Evolutionary conservation across 768 basidiomycete genomes (phyloP).

Genomic region (Boletellus ananas): DNA sequence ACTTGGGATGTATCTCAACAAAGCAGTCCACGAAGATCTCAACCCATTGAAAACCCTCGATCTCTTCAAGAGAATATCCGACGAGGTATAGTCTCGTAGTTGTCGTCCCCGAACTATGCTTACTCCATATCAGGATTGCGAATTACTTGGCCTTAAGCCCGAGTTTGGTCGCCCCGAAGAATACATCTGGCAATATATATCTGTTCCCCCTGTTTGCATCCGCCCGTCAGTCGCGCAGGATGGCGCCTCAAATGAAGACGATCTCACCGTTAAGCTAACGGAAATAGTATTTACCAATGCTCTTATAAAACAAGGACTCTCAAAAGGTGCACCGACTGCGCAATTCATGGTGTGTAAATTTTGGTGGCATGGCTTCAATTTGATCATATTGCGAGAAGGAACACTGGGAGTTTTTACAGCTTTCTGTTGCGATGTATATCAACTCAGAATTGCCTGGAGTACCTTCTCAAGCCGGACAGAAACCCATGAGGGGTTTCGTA

Average conservation of each 20-base stretch:
- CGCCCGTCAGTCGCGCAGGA: conserved; percentile 97
- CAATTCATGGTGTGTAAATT: conserved; percentile 70
- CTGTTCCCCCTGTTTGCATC: conserved; percentile 96
- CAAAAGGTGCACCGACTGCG: conserved; percentile 81
- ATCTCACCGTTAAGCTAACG: conserved; percentile 93
- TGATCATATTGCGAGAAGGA: conserved; percentile 47
- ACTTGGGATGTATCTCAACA: conserved; percentile 76
- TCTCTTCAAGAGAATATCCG: conserved; percentile 87
- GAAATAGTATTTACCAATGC: conserved; percentile 96
- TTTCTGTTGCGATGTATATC: conserved; percentile 95
- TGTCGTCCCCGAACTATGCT: not conserved
- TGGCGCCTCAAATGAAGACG: conserved; percentile 97
- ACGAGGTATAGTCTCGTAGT: conserved; percentile 55
- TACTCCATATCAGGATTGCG: conserved; percentile 68
- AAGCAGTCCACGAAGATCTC: conserved; percentile 87
- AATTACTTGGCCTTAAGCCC: conserved; percentile 88
- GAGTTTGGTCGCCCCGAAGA: conserved; percentile 90
- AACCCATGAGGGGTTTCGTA: conserved; percentile 96
- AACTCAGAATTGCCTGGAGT: conserved; percentile 97
- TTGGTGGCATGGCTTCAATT: not conserved
- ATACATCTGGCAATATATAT: conserved; percentile 98
- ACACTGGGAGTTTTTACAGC: conserved; percentile 97
- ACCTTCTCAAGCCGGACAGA: conserved; percentile 79
- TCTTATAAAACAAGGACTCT: conserved; percentile 84
- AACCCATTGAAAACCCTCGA: conserved; percentile 93